Percentiles rank a stretch among this genome's conserved stretches.
These are phyloP conservation scores for Zarea fungicola DNA, from an alignment of 2,329 filamentous ascomycete species.

Conservation along the genomic window DNA sequence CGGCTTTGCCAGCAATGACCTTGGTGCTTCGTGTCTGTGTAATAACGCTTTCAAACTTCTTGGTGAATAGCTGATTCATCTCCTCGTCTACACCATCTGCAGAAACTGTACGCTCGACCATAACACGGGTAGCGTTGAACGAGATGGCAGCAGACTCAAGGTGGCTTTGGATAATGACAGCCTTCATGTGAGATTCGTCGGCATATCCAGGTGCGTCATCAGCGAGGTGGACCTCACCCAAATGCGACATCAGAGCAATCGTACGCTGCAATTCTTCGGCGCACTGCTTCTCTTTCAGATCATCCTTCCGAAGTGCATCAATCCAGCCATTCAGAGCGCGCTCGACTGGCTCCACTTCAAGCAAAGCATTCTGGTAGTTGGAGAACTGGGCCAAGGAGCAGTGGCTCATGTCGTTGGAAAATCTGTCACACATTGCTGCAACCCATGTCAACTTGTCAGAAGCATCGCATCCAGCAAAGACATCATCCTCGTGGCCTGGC, in stretches of 20 bases:
- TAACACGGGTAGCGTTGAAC: conserved; percentile 55
- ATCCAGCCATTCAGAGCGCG: conserved; percentile 84
- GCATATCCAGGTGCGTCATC: conserved; percentile 67
- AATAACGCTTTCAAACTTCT: conserved; percentile 66
- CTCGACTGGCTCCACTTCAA: conserved; percentile 89
- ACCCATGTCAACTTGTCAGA: conserved; percentile 85
- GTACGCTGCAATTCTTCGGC: conserved; percentile 76
- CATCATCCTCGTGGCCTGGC: conserved; percentile 68
- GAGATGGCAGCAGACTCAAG: conserved; percentile 71
- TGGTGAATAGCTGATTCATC: conserved; percentile 59
- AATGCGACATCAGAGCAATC: conserved; percentile 80
- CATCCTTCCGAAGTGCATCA: conserved; percentile 75
- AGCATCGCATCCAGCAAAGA: conserved; percentile 74
- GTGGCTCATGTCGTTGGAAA: conserved; percentile 72
- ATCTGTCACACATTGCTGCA: conserved; percentile 74
- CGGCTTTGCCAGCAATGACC: conserved; percentile 73
- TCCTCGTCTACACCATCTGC: conserved; percentile 52
- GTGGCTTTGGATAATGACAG: conserved; percentile 70
- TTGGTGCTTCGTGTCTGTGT: conserved; percentile 76
- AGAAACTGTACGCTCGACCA: conserved; percentile 63
- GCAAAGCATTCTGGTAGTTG: conserved; percentile 71
- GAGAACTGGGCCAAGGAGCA: conserved; percentile 76
- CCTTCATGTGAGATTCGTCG: conserved; percentile 73
- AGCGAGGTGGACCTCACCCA: conserved; percentile 74
- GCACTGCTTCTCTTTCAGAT: conserved; percentile 79